phyloP scores from a whole-genome alignment of 1,139 yeast genomes.

The Candida glucosophila region DNA sequence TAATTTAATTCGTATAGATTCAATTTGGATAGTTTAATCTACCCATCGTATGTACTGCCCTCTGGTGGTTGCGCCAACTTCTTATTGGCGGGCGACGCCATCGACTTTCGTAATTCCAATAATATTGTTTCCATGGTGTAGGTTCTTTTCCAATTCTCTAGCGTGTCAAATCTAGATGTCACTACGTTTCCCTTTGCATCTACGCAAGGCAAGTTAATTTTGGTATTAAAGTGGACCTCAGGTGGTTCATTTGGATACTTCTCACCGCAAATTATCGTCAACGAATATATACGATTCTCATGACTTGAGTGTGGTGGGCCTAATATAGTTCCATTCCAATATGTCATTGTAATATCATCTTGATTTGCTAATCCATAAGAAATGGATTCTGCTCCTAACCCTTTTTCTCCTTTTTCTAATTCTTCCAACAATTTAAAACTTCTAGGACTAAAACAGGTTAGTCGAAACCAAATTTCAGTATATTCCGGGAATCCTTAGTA shows the following conservation, averaged over 20 bases:
- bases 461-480: neutral
- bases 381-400: constrained; percentile 92
- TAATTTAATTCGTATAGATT: too few relatives aligned
- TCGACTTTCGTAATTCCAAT: constrained; percentile 71
- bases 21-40: too few relatives aligned
- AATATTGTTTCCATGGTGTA: constrained; percentile 89
- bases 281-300: constrained; percentile 86
- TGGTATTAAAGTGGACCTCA: constrained; percentile 64
- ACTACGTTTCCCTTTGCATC: constrained; percentile 62
- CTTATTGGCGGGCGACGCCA: constrained; percentile 80
- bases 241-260: constrained; percentile 90
- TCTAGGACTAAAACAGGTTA: constrained; percentile 53
- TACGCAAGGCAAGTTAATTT: constrained; percentile 87
- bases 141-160: constrained; percentile 78
- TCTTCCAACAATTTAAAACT: constrained; percentile 91
- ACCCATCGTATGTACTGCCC: constrained; percentile 71
- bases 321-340: constrained; percentile 92
- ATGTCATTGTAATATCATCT: constrained; percentile 84
- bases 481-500: too few relatives aligned
- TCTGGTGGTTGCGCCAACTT: constrained; percentile 87
- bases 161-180: constrained; percentile 53
- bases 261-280: constrained; percentile 74
- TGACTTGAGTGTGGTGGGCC: constrained; percentile 96
- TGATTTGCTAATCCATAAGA: constrained; percentile 86
- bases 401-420: constrained; percentile 96